Base-by-base conservation (phyloP, 2,329 filamentous ascomycete genomes). In the Rhynchosporium graminicola region DNA sequence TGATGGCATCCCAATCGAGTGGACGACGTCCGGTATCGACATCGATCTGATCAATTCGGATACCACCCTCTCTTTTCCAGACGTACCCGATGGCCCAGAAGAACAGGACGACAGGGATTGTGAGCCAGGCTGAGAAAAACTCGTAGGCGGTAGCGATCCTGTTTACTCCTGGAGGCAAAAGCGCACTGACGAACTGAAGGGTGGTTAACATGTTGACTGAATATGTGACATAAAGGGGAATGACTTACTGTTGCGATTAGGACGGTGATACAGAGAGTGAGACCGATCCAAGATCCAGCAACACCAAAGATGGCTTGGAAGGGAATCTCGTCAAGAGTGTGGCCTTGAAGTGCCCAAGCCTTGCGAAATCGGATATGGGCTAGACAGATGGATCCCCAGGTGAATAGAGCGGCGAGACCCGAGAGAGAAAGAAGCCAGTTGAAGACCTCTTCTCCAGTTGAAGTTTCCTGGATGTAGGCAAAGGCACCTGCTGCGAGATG, bases 361-460 rank as follows among this genome's bases (percentile, higher is more conserved):
- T 80, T 73, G 63, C 85, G 82, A 81, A 88, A 88, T 57, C 86
- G 83, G 72, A 88, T 87, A 71, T 87, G 84, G 0, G 83, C 79
- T 0, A 86, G 73, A 73, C 84, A 87, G 70, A 87, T 86, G 64
- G 81, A 87, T 40, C 83, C 85, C 89, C 89, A 92, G 29, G 88
- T 88, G 75, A 92, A 89, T 71, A 92, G 83, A 65, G 84, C 87
- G 1, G 85, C 83, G 10, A 92, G 82, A 59, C 88, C 88, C 0
- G 87, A 90, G 29, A 92, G 82, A 0, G 89, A 83, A 51, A 91
- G 79, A 61, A 89, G 80, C 86, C 86, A 89, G 69, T 78, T 97
- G 57, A 59, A 59, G 31, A 50, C 57, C 6, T 59, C 45, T 28
- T 12, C 31, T 50, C 57, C 45, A 2, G 45, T 59, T 4, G 42